phyloP scores from a whole-genome alignment of 176 grass and related monocot species.

The Paspalum notatum region DNA sequence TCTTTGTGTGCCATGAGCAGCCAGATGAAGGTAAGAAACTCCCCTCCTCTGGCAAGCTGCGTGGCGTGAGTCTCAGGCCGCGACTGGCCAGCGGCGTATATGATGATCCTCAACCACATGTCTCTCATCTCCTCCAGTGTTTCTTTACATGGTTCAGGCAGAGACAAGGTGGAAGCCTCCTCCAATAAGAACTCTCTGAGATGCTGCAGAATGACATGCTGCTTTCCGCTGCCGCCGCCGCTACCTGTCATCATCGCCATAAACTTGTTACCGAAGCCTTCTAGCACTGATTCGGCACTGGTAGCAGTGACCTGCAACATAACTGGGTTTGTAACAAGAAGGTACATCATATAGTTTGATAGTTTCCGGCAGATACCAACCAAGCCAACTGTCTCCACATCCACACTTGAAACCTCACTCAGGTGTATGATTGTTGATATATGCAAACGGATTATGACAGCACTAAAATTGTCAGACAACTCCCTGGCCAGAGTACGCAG shows the following conservation, averaged over 20 bases:
- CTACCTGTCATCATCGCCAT: background rate
- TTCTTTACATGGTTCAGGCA: background rate
- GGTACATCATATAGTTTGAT: conserved; percentile 23
- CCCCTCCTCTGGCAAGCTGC: conserved; percentile 1
- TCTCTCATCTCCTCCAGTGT: background rate
- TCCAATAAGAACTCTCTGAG: background rate
- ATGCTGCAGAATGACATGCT: background rate
- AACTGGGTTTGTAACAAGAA: background rate
- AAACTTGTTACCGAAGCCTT: background rate
- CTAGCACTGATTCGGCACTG: too few species aligned
- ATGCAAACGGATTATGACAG: background rate
- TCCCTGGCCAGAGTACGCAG: too few species aligned
- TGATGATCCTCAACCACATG: background rate
- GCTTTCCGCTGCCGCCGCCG: too few species aligned
- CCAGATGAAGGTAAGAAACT: conserved; percentile 14
- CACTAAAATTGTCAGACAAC: too few species aligned
- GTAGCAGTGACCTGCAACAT: background rate
- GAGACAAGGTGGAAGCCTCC: too few species aligned
- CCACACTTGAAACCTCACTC: too few species aligned
- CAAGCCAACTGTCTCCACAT: too few species aligned
- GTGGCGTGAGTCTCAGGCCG: background rate
- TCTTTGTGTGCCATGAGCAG: background rate
- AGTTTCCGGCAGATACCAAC: background rate
- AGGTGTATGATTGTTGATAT: background rate
- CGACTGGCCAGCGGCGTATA: background rate